Evolutionary conservation across 23 red algal genomes (phyloP).

Genomic region (Gracilariopsis chorda): DNA sequence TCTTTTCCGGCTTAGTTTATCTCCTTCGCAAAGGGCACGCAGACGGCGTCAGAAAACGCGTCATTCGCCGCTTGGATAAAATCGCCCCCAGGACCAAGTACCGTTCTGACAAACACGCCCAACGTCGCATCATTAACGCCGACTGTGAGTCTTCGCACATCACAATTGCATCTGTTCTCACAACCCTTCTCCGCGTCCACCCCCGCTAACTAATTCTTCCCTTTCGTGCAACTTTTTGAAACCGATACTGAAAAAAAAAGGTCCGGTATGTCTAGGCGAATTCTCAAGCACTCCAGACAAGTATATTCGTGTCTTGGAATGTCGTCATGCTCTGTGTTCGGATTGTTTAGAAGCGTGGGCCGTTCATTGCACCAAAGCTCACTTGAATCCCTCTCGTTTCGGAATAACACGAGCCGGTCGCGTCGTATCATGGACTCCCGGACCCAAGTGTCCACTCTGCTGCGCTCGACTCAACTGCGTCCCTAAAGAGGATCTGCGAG

Average conservation of each 20-base stretch:
- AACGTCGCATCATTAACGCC: conserved; percentile 34
- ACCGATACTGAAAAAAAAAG: too few species aligned
- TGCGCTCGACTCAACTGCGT: conserved; percentile 53
- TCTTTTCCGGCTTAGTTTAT: conserved; percentile 25
- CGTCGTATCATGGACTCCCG: conserved; percentile 55
- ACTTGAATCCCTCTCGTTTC: conserved; percentile 70
- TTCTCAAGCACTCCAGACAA: conserved; percentile 19
- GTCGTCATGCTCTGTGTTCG: conserved; percentile 62
- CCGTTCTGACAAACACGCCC: not conserved
- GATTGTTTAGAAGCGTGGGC: conserved; percentile 65
- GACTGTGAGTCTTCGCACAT: conserved; percentile 23
- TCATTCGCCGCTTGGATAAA: conserved; percentile 27
- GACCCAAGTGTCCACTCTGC: conserved; percentile 62
- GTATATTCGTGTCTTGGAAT: conserved; percentile 41
- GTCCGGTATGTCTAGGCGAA: conserved; percentile 69
- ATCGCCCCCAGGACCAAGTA: conserved; percentile 30
- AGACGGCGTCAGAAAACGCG: conserved; percentile 43
- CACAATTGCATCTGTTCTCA: not conserved
- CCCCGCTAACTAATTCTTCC: too few species aligned
- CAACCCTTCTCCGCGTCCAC: too few species aligned
- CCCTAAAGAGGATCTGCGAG: conserved; percentile 42
- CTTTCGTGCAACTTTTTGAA: too few species aligned
- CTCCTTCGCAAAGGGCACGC: conserved; percentile 16
- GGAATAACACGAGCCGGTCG: conserved; percentile 50
- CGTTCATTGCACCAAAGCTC: conserved; percentile 61